Base-by-base conservation (phyloP, 192 early-diverging fungal genomes). In the Mortierella hygrophila region DNA sequence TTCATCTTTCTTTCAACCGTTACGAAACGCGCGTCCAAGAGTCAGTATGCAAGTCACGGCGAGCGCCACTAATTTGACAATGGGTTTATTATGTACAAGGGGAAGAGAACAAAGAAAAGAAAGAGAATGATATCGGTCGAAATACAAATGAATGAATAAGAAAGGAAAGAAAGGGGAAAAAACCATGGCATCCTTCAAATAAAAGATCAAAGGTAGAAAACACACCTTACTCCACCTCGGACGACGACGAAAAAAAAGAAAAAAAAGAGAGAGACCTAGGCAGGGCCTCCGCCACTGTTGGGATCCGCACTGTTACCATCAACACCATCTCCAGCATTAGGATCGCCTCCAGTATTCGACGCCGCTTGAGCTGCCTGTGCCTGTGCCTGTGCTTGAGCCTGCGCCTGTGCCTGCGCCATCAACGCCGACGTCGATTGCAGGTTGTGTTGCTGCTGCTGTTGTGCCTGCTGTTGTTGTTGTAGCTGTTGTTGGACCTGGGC, bases 391-490 rank as follows among this genome's bases (percentile, higher is more conserved):
- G 60, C 78, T 35, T 37, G 55, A 60, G 54, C 57, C 40, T 60
- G 57, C 35, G 73, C 74, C 15, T 71, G 72, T 7, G 79, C 57
- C 40, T 81, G 80, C 23, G 80, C 77, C 44, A 83, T 46, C 2
- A 83, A 38, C 1, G 77, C 35, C 5, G 82, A 78, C 5, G 76
- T 83, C 40, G 82, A 83, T 41, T 82, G 82, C 77, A 78, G 69
- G 44, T 60, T 55, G 23, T 70, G 82, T 55, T 83, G 77, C 21
- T 63, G 57, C 38, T 77, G 76, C 32, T 77, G 76, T 38, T 77
- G 76, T 32, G 21, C 44, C 23, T 57, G 65, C 47, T 77, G 76
- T 32, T 46, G 77, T 7, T 44, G 42, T 18, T 72, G 60, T 21
- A 75, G 79, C 4, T 69, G 68, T 8, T 77, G 76, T 60, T 79